Evolutionary conservation across 306 rosid genomes (phyloP), one percentile per base, ranked within the genome.

Genomic region (Clitoria ternatea): DNA sequence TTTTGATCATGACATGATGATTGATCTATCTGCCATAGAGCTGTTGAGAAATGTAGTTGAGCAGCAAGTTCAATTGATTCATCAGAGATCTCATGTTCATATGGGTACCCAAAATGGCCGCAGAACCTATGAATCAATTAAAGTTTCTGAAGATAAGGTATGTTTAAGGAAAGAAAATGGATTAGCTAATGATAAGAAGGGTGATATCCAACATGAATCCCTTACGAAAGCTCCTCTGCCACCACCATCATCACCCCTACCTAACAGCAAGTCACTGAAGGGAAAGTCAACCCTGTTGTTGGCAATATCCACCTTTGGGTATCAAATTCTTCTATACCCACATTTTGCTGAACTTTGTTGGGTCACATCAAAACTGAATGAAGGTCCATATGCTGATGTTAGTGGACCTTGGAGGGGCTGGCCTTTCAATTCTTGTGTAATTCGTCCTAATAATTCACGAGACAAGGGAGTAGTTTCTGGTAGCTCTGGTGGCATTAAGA

Each of bases 321-420:
- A 84, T 82, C 99, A 94, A 78, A 86, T 94, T 86, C 87, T 94
- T 76, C 77, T 77, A 27, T 91, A 83, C 80, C 99, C 99, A 12
- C 97, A 94, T 81, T 94, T 94, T 71, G 92, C 97, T 44, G 99
- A 90, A 78, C 96, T 94, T 53, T 94, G 99, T 77, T 91, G 97
- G 99, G 82, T 91, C 83, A 94, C 99, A 3, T 94, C 99, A 45
- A 94, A 91, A 61, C 78, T 94, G 69, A 86, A 87, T 73, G 95
- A 87, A 69, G 99, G 97, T 75, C 97, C 99, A 49, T 83, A 75
- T 75, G 88, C 92, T 56, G 97, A 94, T 64, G 80, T 80, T 63
- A 91, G 79, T 75, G 99, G 99, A 32, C 97, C 96, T 27, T 94
- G 99, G 99, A 94, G 83, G 83, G 95, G 96, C 29, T 94, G 99